Percentiles rank a stretch among this genome's conserved stretches.
phyloP scores from a whole-genome alignment of 176 grass and related monocot species.

The Oryza rufipogon region DNA sequence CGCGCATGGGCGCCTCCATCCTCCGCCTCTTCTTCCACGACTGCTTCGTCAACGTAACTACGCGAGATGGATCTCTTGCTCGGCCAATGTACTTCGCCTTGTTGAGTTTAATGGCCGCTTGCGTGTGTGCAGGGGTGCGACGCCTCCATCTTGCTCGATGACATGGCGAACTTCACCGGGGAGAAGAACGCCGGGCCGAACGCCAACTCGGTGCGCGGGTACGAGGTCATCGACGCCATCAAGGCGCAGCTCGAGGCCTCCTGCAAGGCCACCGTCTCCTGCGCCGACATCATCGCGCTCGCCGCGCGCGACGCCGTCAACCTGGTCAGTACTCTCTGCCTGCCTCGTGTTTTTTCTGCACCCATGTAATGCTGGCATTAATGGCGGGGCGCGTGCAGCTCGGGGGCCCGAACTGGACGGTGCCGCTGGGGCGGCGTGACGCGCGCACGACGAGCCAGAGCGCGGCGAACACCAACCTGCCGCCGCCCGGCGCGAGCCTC shows the following conservation, averaged over 20 bases:
- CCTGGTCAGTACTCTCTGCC: slow-evolving; percentile 43
- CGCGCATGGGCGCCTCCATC: slow-evolving; percentile 74
- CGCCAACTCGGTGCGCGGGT: slow-evolving; percentile 59
- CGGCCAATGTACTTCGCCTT: too few species aligned
- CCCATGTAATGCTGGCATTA: not conserved
- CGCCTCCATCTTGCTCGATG: slow-evolving; percentile 75
- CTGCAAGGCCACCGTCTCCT: slow-evolving; percentile 69
- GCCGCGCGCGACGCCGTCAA: slow-evolving; percentile 63
- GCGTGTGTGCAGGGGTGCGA: slow-evolving; percentile 63
- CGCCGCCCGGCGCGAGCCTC: slow-evolving; percentile 52
- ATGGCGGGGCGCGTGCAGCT: slow-evolving; percentile 42
- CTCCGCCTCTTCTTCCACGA: slow-evolving; percentile 84
- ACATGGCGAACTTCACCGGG: slow-evolving; percentile 59
- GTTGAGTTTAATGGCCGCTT: not conserved
- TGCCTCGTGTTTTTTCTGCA: too few species aligned
- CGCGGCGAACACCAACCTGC: slow-evolving; percentile 58
- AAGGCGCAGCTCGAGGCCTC: slow-evolving; percentile 64
- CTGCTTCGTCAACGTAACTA: slow-evolving; percentile 56
- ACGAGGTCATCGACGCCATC: slow-evolving; percentile 72
- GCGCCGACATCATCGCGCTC: slow-evolving; percentile 81
- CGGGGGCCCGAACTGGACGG: slow-evolving; percentile 72
- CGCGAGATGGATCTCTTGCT: too few species aligned
- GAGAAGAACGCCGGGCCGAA: slow-evolving; percentile 75
- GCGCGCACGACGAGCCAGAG: slow-evolving; percentile 47
- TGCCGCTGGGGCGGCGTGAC: slow-evolving; percentile 68